A percentile compares a stretch with the other conserved stretches of the same genome.
Evolutionary conservation across 805 yeast species (phyloP).

Genomic region (Candida jianshihensis): DNA sequence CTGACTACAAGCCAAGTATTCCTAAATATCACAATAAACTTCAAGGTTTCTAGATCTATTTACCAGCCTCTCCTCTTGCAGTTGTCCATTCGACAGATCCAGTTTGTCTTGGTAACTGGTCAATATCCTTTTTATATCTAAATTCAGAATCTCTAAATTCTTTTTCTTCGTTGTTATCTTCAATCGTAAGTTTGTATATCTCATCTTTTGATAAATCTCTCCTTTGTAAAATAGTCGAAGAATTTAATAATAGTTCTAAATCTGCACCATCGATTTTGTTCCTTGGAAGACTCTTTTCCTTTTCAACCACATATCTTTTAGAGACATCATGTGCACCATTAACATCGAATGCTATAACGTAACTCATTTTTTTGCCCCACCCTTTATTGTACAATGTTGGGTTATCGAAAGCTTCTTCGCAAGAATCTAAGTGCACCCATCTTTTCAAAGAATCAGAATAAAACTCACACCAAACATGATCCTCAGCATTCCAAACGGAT

Average conservation of each 20-base stretch:
- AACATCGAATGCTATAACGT: constrained; percentile 62
- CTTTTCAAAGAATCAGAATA: constrained; percentile 51
- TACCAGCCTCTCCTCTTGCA: constrained; percentile 74
- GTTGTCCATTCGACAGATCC: constrained; percentile 74
- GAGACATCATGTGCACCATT: constrained; percentile 67
- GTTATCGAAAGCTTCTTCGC: constrained; percentile 80
- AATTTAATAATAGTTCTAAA: constrained; percentile 28
- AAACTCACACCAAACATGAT: constrained; percentile 95
- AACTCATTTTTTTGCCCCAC: constrained; percentile 94
- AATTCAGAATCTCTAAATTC: constrained; percentile 18
- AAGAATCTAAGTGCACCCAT: constrained; percentile 88
- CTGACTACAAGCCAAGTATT: constrained; percentile 12
- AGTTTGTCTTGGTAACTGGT: constrained; percentile 47
- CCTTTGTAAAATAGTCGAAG: constrained; percentile 31
- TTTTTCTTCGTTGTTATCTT: constrained; percentile 30
- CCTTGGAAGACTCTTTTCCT: constrained; percentile 40
- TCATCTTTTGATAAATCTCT: constrained; percentile 26
- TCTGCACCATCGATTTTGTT: constrained; percentile 34
- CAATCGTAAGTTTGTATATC: constrained; percentile 28
- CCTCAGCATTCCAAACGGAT: constrained; percentile 84
- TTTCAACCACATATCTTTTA: constrained; percentile 48
- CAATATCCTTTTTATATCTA: constrained; percentile 3
- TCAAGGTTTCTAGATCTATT: constrained; percentile 6
- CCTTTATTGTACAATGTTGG: constrained; percentile 73
- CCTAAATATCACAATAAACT: constrained; percentile 15